phyloP scores from a whole-genome alignment of 495 filamentous ascomycete species.

The Aspergillus sclerotiicarbonarius region DNA sequence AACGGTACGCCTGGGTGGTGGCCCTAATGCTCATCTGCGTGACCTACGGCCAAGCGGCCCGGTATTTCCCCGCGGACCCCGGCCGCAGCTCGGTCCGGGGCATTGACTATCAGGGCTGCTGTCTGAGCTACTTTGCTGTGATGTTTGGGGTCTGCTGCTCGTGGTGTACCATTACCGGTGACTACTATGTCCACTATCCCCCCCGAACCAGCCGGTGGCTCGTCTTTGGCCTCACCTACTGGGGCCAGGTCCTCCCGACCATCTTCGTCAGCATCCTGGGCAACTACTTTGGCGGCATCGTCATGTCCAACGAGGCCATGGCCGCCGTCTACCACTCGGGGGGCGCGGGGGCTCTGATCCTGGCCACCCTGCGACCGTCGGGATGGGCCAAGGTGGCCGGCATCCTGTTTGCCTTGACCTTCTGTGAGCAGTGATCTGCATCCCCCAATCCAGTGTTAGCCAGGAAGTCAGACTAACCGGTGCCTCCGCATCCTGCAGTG shows the following conservation, averaged over 20 bases:
- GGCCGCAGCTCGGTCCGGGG: not conserved
- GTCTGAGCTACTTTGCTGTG: conserved; percentile 16
- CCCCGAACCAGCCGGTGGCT: conserved; percentile 1
- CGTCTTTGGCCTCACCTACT: conserved; percentile 6
- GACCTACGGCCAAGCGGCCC: conserved; percentile 12
- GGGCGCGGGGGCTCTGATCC: not conserved
- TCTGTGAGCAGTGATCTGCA: conserved; percentile 3
- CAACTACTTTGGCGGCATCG: conserved; percentile 9
- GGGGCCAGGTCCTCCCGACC: not conserved
- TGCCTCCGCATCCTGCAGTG: not conserved
- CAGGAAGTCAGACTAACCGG: not conserved
- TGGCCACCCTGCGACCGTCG: conserved; percentile 1
- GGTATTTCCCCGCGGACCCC: conserved; percentile 11
- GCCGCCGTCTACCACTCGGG: not conserved
- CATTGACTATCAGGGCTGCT: conserved; percentile 9
- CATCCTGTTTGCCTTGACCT: conserved; percentile 10
- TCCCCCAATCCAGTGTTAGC: not conserved
- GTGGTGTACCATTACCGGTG: conserved; percentile 11
- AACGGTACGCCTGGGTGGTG: conserved; percentile 55
- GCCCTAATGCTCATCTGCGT: conserved; percentile 31
- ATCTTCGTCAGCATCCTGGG: conserved; percentile 6
- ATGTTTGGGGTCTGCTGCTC: conserved; percentile 12
- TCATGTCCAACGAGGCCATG: not conserved
- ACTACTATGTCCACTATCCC: conserved; percentile 12
- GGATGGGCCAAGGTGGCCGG: conserved; percentile 15